A percentile compares a stretch with the other conserved stretches of the same genome.
These are phyloP conservation scores for Leishmania turanica DNA, from an alignment of 208 protist genomes.

Conservation along the genomic window DNA sequence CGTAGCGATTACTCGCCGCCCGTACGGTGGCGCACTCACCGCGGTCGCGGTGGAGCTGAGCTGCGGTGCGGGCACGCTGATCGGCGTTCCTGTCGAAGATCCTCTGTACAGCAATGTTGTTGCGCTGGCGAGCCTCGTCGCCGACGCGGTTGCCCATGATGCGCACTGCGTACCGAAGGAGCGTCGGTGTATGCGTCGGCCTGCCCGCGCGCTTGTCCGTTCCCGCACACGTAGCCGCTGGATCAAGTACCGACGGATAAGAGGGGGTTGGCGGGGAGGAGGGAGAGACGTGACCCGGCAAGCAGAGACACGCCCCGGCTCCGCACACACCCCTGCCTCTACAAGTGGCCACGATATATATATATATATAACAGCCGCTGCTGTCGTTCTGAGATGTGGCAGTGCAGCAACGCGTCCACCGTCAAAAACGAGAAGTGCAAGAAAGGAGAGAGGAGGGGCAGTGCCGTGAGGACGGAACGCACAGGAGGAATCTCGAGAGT, in stretches of 20 bases:
- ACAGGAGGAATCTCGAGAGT: neutral
- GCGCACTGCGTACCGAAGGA: neutral
- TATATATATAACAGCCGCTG: neutral
- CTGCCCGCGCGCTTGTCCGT: constrained; percentile 8
- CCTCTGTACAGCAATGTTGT: constrained; percentile 47
- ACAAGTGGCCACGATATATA: too few relatives aligned
- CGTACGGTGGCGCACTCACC: neutral
- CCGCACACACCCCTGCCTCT: neutral
- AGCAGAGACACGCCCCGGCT: neutral
- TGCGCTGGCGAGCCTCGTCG: constrained; percentile 36
- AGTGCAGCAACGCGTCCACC: neutral
- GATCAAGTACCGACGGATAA: neutral
- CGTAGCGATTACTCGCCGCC: neutral
- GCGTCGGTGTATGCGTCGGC: neutral
- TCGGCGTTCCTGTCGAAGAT: constrained; percentile 29
- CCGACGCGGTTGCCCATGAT: neutral
- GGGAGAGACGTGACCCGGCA: neutral
- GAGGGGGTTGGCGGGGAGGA: neutral
- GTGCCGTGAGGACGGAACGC: neutral
- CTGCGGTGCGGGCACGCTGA: neutral
- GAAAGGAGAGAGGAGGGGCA: neutral
- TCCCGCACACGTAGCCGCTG: neutral
- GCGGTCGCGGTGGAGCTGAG: neutral
- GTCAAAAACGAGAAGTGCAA: neutral
- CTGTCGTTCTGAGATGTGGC: neutral